A percentile compares a stretch with the other conserved stretches of the same genome.
These are phyloP conservation scores for Penicillium dipodomyicola DNA, from an alignment of 495 filamentous ascomycete species.

Conservation along the genomic window DNA sequence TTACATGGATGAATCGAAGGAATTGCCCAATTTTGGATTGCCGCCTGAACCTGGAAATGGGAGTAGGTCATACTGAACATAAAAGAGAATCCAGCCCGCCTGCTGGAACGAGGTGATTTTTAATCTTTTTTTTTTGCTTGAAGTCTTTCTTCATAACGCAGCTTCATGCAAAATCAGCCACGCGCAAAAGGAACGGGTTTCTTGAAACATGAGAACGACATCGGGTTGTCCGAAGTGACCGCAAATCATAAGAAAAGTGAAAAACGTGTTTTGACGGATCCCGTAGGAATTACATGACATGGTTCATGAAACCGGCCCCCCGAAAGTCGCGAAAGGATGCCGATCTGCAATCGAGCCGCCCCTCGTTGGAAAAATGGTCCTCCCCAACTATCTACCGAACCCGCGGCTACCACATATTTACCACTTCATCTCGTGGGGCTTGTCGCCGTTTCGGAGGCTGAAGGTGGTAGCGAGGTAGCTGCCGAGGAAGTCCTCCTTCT, in stretches of 20 bases:
- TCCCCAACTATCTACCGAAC: constrained; percentile 49
- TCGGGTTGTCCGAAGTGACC: constrained; percentile 39
- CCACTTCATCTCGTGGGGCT: constrained; percentile 97
- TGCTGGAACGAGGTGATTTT: constrained; percentile 43
- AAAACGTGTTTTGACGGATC: constrained; percentile 33
- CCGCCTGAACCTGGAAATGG: constrained; percentile 42
- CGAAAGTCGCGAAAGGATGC: constrained; percentile 31
- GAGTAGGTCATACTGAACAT: constrained; percentile 47
- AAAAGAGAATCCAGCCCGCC: constrained; percentile 36
- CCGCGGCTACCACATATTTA: constrained; percentile 55
- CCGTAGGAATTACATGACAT: constrained; percentile 44
- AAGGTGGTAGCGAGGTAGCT: constrained; percentile 90
- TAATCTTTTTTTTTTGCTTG: constrained; percentile 42
- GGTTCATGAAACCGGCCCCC: constrained; percentile 40
- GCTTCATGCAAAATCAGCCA: constrained; percentile 42
- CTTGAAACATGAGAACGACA: constrained; percentile 39
- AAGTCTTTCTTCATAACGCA: constrained; percentile 40
- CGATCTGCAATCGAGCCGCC: constrained; percentile 45
- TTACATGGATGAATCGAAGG: constrained; percentile 2
- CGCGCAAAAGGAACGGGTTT: constrained; percentile 28
- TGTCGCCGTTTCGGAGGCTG: constrained; percentile 96
- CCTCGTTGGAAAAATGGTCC: constrained; percentile 43
- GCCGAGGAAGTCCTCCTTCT: constrained; percentile 87
- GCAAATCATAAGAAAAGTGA: constrained; percentile 33
- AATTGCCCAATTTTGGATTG: constrained; percentile 37